Percentiles rank a stretch among this genome's conserved stretches.
phyloP scores from a whole-genome alignment of 177 flowering plant species.

The Vitis hybrid region DNA sequence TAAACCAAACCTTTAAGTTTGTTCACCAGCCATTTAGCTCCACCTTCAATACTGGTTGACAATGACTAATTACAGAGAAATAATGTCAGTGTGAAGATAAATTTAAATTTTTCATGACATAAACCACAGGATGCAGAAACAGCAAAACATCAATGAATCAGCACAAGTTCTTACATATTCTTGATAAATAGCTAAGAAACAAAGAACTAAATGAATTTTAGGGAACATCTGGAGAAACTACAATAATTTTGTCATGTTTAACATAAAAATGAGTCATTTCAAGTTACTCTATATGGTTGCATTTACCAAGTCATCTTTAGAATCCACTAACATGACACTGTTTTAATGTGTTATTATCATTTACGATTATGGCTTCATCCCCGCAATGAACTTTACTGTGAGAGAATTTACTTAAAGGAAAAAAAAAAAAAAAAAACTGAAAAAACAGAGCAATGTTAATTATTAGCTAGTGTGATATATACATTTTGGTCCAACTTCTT shows the following conservation, averaged over 20 bases:
- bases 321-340: too few species aligned
- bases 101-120: background rate
- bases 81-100: background rate
- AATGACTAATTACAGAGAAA: constrained; percentile 44
- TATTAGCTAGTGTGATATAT: too few species aligned
- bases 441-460: too few species aligned
- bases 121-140: background rate
- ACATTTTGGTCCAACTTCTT: too few species aligned
- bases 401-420: too few species aligned
- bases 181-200: background rate
- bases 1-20: constrained; percentile 74
- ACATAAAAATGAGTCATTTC: background rate
- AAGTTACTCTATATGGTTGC: too few species aligned
- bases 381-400: too few species aligned
- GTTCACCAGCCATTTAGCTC: constrained; percentile 87
- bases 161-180: background rate
- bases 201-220: background rate
- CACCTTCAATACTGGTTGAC: constrained; percentile 74
- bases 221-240: background rate
- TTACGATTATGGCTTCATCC: too few species aligned
- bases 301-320: too few species aligned
- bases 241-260: background rate
- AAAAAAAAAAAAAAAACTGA: too few species aligned
- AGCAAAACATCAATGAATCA: background rate
- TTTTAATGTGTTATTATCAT: too few species aligned